Evolutionary conservation across 805 yeast genomes (phyloP).

Genomic region (Zygoascus bituminiphila): DNA sequence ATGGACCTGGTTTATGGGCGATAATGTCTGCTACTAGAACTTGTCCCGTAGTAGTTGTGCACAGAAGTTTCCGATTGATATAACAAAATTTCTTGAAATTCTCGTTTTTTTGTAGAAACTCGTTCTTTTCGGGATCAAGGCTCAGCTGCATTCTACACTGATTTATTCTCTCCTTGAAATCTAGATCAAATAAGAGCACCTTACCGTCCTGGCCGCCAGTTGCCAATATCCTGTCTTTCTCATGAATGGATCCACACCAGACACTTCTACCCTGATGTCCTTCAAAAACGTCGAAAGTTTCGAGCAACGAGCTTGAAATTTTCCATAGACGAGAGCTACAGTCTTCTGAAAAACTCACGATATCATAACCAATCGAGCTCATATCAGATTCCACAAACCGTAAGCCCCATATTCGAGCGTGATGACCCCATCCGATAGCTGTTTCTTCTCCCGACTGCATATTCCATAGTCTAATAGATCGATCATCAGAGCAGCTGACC

Average conservation of each 20-base stretch:
- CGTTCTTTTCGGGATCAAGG: neutral
- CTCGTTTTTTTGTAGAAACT: constrained; percentile 36
- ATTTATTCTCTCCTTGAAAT: neutral
- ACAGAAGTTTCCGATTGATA: constrained; percentile 36
- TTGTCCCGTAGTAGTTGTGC: constrained; percentile 57
- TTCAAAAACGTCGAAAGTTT: constrained; percentile 44
- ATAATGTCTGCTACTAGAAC: constrained; percentile 28
- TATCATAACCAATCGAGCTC: constrained; percentile 13
- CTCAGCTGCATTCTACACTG: neutral
- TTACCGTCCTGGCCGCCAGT: constrained; percentile 96
- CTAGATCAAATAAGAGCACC: constrained; percentile 49
- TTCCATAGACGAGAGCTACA: constrained; percentile 76
- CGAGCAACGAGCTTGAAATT: constrained; percentile 25
- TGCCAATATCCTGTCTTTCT: constrained; percentile 46
- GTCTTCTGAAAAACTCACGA: constrained; percentile 78
- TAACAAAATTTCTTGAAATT: constrained; percentile 53
- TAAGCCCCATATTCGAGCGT: constrained; percentile 86
- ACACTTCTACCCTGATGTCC: constrained; percentile 79
- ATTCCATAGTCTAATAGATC: constrained; percentile 76
- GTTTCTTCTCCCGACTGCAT: constrained; percentile 46
- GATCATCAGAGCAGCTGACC: constrained; percentile 87
- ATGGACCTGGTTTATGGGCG: neutral
- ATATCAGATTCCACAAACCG: constrained; percentile 39
- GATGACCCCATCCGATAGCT: constrained; percentile 94
- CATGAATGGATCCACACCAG: constrained; percentile 62